Conservation (phyloP, 306 rosid species). For the Inga oerstediana region DNA sequence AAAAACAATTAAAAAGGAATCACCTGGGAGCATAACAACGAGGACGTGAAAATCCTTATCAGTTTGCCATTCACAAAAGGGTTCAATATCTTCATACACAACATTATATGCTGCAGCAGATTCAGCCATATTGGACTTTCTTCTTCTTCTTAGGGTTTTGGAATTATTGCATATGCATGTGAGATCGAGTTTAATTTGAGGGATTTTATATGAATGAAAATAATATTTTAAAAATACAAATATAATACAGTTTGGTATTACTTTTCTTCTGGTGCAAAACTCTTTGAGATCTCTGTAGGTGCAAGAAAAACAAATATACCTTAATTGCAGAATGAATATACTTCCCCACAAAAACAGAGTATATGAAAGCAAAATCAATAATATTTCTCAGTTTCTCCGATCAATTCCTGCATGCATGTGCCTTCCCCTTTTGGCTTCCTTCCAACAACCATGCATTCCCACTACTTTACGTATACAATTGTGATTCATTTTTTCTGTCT, state of each 20-base stretch:
- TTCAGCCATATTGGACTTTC: slow-evolving; percentile 1
- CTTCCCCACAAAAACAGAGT: background rate
- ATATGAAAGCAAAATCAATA: background rate
- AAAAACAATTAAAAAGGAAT: background rate
- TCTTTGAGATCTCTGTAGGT: background rate
- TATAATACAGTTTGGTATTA: slow-evolving; percentile 15
- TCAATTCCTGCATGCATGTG: background rate
- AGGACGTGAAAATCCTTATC: slow-evolving; percentile 48
- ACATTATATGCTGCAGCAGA: slow-evolving; percentile 7
- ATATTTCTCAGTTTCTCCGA: too few species aligned
- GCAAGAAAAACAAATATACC: slow-evolving; percentile 41
- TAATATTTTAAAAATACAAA: background rate
- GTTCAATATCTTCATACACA: slow-evolving; percentile 44
- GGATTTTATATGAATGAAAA: slow-evolving; percentile 33
- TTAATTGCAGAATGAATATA: slow-evolving; percentile 20
- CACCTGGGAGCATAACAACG: slow-evolving; percentile 58
- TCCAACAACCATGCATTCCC: background rate
- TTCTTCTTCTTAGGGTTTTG: background rate
- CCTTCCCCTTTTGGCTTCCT: background rate
- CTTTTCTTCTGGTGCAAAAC: slow-evolving; percentile 52
- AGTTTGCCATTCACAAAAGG: slow-evolving; percentile 46
- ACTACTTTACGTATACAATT: background rate
- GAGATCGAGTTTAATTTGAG: background rate
- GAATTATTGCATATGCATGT: background rate
- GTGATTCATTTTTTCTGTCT: background rate